Base-by-base conservation (phyloP, 495 filamentous ascomycete species). In the Podospora pseudopauciseta region DNA sequence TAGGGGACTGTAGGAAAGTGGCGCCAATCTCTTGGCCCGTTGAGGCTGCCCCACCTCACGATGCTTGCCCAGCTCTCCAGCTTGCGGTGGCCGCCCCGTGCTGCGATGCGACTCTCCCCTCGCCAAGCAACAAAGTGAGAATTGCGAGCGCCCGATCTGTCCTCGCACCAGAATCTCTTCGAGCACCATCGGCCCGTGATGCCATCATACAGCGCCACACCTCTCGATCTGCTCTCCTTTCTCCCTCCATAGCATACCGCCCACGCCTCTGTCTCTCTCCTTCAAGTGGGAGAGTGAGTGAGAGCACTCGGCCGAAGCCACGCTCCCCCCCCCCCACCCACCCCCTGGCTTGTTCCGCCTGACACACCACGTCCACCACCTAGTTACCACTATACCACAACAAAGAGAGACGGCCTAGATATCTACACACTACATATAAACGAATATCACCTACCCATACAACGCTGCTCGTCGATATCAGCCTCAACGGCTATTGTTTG, bases 41-140 rank as follows among this genome's bases (percentile, higher is more conserved):
- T 28, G 32, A 44, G n/a, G 13, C 27, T 34, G 61, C 61, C 32
- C 61, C 61, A 63, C 61, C 61, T 49, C 61, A 44, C 61, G 61
- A 63, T 63, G 61, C 61, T 63, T 63, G 28, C 27, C 61, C 19
- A 28, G 59, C 39, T 13, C 39, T 49, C 55, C 15, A 20, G 28
- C 61, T 28, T 61, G 59, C 59, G 59, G 59, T 61, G n/a, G 13
- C 61, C 61, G 27, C 30, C 61, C 61, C 61, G 5, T 49, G 16
- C 30, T 44, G 61, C 18, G 61, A 63, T 63, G 32, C 61, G 32
- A 63, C 61, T 63, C 30, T 63, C 61, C 61, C 61, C 61, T 63
- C 49, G 61, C 61, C 61, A 63, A 63, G 61, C 30, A 63, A 19
- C 30, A 63, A 63, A 34, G n/a, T 63, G 30, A 18, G 26, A 63